Evolutionary conservation across 805 yeast genomes (phyloP), one percentile per base, ranked within the genome.

Genomic region (Saccharomyces kudriavzevii): DNA sequence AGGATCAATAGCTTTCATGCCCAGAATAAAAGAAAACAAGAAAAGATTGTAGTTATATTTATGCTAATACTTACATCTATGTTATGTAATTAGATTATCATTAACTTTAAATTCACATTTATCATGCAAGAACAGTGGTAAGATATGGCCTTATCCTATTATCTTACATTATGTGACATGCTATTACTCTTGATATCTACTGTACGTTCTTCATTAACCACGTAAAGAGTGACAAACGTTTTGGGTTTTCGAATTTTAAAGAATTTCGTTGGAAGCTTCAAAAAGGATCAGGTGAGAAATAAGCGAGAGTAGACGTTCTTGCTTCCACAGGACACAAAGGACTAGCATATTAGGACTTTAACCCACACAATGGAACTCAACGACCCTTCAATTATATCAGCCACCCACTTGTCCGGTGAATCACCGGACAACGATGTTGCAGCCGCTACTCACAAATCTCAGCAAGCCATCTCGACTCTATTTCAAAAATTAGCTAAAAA

Each of bases 371-470:
- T 60, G 64, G 64, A 61, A 52, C 49, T 58, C 4, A 53, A 55
- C 48, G 65, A 61, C 49, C 63, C 65, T 2, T 61, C 65, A 13
- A 58, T 60, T 30, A 50, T 60, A 11, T 54, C 58, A 3, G 56
- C 54, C 17, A 27, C 22, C 11, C 29, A 45, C 17, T 45, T 35
- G n/a, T 35, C 43, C 5, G 43, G 43, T 17, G 43, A 35, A 35
- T 35, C 17, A 24, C 22, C 43, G 4, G 22, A 35, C 43, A 20
- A 24, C 9, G 43, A 35, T 17, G 11, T 13, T 17, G 43, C 43
- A 6, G 43, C 24, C 43, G 43, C 43, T 17, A 35, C 43, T 35
- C 43, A 35, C 43, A 35, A 35, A 35, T 35, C 43, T 9, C 43
- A 35, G 10, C 43, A 35, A 35, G 43, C 43, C 43, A 35, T 35